A percentile compares a stretch with the other conserved stretches of the same genome.
phyloP scores from a whole-genome alignment of 2,329 filamentous ascomycete genomes.

The Colletotrichum simmondsii region DNA sequence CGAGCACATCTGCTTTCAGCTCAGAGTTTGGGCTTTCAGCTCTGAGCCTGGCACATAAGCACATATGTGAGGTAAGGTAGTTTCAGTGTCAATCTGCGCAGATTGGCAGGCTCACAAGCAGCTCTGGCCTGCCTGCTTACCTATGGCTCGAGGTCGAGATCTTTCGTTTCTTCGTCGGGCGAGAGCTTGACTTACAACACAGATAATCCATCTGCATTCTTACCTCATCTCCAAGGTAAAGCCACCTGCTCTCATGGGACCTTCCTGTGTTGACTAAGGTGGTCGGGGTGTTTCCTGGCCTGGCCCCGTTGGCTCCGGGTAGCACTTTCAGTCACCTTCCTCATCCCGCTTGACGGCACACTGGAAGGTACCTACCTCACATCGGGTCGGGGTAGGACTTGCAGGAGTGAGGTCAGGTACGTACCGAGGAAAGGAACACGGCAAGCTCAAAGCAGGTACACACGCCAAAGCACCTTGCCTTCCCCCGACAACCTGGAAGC shows the following conservation, averaged over 20 bases:
- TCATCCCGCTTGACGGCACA: not conserved
- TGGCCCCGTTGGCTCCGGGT: slow-evolving; percentile 9
- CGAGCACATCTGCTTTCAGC: slow-evolving; percentile 2
- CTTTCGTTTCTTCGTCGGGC: not conserved
- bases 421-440: not conserved
- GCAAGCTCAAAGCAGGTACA: slow-evolving; percentile 10
- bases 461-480: slow-evolving; percentile 12
- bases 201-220: not conserved
- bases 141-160: not conserved
- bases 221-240: not conserved
- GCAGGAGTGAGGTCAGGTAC: not conserved
- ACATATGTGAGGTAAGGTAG: not conserved
- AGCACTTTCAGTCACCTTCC: not conserved
- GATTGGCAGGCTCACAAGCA: not conserved
- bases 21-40: not conserved
- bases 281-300: not conserved
- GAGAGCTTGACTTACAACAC: not conserved
- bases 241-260: not conserved
- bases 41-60: not conserved
- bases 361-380: not conserved
- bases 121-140: not conserved
- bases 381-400: not conserved
- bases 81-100: not conserved
- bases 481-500: not conserved
- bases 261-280: not conserved